Evolutionary conservation across 108 stramenopile species (phyloP).

Genomic region (Seminavis robusta): DNA sequence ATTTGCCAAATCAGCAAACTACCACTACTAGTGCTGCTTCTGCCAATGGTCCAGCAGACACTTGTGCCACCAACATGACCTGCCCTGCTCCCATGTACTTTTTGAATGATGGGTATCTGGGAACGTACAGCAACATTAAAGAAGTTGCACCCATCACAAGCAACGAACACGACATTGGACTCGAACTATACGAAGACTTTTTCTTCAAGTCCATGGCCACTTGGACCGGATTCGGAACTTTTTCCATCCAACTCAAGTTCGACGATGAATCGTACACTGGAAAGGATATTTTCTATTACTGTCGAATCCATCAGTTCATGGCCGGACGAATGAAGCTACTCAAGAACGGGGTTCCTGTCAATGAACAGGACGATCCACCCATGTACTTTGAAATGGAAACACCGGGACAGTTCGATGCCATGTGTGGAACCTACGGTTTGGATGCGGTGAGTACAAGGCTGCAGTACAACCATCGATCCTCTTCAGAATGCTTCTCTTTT

Average conservation of each 20-base stretch:
- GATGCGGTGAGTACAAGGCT: no score
- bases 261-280: slow-evolving; percentile 29
- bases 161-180: slow-evolving; percentile 59
- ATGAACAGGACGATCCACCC: slow-evolving; percentile 22
- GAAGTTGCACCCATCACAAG: slow-evolving; percentile 5
- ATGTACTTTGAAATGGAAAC: slow-evolving; percentile 57
- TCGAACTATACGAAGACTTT: slow-evolving; percentile 77
- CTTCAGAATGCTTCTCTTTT: no score
- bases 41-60: no score
- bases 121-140: slow-evolving; percentile 46
- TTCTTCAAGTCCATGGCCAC: slow-evolving; percentile 73
- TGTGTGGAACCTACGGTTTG: slow-evolving; percentile 72
- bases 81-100: slow-evolving; percentile 86
- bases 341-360: slow-evolving; percentile 28
- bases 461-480: no score
- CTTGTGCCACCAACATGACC: slow-evolving; percentile 29
- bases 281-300: slow-evolving; percentile 90
- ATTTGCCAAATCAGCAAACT: slow-evolving; percentile 27
- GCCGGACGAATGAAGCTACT: slow-evolving; percentile 73
- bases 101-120: slow-evolving; percentile 54
- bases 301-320: slow-evolving; percentile 80
- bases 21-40: neutral
- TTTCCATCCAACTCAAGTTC: slow-evolving; percentile 62
- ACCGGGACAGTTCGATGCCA: slow-evolving; percentile 36
- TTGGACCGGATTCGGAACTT: slow-evolving; percentile 57